These are phyloP conservation scores for Dryadomyces quercivorus DNA, from an alignment of 2,329 filamentous ascomycete species.

Conservation along the genomic window DNA sequence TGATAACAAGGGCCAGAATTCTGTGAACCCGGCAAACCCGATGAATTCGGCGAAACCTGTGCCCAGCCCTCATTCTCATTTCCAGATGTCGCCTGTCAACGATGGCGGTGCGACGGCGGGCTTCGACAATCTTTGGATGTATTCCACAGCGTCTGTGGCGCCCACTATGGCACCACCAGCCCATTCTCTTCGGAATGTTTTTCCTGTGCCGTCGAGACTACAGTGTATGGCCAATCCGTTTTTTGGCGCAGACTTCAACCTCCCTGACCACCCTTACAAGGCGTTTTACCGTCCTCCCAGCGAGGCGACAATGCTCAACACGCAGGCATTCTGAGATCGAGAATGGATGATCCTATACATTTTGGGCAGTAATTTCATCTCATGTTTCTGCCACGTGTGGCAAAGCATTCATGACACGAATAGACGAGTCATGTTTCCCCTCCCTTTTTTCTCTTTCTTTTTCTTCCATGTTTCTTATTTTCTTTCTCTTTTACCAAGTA, in stretches of 20 bases:
- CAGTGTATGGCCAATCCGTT: conserved; percentile 49
- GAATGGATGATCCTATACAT: neutral
- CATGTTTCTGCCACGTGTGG: neutral
- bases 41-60: no score
- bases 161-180: neutral
- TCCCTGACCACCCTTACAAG: conserved; percentile 71
- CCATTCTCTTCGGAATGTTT: conserved; percentile 13
- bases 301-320: conserved; percentile 7
- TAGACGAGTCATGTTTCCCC: neutral
- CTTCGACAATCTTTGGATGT: neutral
- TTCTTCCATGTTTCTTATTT: no score
- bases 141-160: neutral
- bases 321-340: conserved; percentile 1
- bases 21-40: no score
- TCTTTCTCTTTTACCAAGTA: neutral
- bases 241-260: conserved; percentile 58
- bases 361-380: neutral
- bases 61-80: neutral
- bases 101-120: neutral
- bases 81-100: neutral
- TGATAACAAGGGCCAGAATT: conserved; percentile 22
- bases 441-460: neutral
- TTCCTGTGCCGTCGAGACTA: conserved; percentile 18
- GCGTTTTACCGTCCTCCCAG: conserved; percentile 67
- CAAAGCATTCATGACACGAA: neutral